Evolutionary conservation across 2,329 filamentous ascomycete genomes (phyloP).

Genomic region (Albifimbria verrucaria): DNA sequence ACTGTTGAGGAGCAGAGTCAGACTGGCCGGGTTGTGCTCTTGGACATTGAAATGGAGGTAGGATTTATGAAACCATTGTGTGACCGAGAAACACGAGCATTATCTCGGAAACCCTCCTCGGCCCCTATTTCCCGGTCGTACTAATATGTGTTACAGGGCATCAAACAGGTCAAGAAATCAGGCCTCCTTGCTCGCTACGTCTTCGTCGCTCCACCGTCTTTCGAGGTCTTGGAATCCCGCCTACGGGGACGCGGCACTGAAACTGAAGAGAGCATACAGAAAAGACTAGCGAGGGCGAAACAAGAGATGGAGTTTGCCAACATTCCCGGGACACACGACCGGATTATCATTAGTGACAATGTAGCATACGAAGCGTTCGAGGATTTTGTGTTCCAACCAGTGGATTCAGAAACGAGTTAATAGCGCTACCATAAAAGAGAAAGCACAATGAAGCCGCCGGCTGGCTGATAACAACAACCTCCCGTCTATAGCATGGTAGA

Average conservation of each 20-base stretch:
- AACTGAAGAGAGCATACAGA: slow-evolving; percentile 66
- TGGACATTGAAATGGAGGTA: slow-evolving; percentile 97
- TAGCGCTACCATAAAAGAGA: too few species aligned
- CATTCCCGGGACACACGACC: slow-evolving; percentile 52
- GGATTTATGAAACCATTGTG: slow-evolving; percentile 12
- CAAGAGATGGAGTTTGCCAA: slow-evolving; percentile 72
- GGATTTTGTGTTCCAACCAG: slow-evolving; percentile 40
- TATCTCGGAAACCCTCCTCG: not conserved
- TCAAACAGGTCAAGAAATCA: slow-evolving; percentile 86
- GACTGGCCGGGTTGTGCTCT: slow-evolving; percentile 70
- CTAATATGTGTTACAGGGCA: slow-evolving; percentile 46
- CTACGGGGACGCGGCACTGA: slow-evolving; percentile 77
- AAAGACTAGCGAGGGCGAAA: slow-evolving; percentile 68
- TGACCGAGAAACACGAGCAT: not conserved
- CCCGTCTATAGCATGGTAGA: too few species aligned
- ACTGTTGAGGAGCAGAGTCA: slow-evolving; percentile 73
- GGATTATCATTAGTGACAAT: slow-evolving; percentile 41
- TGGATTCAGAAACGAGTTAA: too few species aligned
- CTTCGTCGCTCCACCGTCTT: slow-evolving; percentile 77
- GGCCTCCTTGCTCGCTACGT: slow-evolving; percentile 74
- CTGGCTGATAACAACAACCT: too few species aligned
- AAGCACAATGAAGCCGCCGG: too few species aligned
- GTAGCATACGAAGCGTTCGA: slow-evolving; percentile 55
- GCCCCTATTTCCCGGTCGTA: not conserved
- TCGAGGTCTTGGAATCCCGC: slow-evolving; percentile 70